These are phyloP conservation scores for Thermomyces lanuginosus DNA, from an alignment of 2,329 filamentous ascomycete genomes.

Conservation along the genomic window DNA sequence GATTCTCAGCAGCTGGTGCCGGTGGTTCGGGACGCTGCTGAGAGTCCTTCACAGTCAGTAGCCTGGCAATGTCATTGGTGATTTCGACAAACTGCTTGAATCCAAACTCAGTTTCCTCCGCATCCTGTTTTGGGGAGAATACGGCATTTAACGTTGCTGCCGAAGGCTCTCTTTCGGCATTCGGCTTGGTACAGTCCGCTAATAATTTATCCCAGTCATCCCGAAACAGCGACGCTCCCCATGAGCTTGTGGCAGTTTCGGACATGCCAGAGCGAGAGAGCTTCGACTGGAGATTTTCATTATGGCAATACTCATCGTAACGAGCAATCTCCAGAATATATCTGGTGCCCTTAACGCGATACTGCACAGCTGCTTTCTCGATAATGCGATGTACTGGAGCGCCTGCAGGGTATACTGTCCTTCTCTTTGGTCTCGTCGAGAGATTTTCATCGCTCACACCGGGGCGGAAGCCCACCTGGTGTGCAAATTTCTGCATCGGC, in stretches of 20 bases:
- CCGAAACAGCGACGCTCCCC: constrained; percentile 23
- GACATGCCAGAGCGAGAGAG: constrained; percentile 8
- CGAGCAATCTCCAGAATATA: constrained; percentile 29
- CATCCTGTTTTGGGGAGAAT: constrained; percentile 14
- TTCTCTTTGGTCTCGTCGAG: constrained; percentile 12
- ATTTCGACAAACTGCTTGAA: constrained; percentile 22
- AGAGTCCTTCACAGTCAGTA: constrained; percentile 13
- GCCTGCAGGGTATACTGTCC: constrained; percentile 14
- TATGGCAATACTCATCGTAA: constrained; percentile 22
- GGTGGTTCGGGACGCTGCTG: not conserved
- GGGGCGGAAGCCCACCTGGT: constrained; percentile 13
- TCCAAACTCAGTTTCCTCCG: constrained; percentile 11
- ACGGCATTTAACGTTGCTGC: constrained; percentile 17
- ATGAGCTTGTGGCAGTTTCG: constrained; percentile 15
- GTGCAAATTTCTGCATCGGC: constrained; percentile 15
- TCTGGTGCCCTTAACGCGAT: constrained; percentile 22
- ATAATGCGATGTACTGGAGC: constrained; percentile 17
- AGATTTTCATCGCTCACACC: constrained; percentile 11
- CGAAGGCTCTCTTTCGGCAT: no score
- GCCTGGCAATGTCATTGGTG: constrained; percentile 18
- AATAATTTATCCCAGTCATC: constrained; percentile 27
- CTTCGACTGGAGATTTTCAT: not conserved
- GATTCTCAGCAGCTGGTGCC: not conserved
- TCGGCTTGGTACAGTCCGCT: constrained; percentile 19
- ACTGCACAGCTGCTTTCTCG: constrained; percentile 25